Base-by-base conservation (phyloP, 2,329 filamentous ascomycete genomes). In the Pyrenophora teres region DNA sequence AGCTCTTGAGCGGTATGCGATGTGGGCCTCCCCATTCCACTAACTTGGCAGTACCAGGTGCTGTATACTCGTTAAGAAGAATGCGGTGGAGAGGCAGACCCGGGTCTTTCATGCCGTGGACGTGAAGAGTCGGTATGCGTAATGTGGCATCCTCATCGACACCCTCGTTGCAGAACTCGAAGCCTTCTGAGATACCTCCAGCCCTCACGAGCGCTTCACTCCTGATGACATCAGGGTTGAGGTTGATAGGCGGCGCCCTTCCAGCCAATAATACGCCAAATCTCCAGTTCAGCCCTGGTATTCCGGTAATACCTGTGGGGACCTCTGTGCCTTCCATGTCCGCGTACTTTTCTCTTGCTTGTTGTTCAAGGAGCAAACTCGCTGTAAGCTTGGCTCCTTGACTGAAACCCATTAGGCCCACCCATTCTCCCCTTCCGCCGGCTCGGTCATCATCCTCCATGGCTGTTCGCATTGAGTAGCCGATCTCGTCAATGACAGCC, bases 1-100 rank as follows among this genome's bases (percentile, higher is more conserved):
- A 74, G 18, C 74, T 77, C 76, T 88, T 89, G 52, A 92, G 80
- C 2, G 88, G 87, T 41, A 93, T 77, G 5, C 89, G 76, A 69
- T 93, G 89, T 1, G 79, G 80, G 0, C 87, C 89, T 50, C 89
- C 81, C 89, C 89, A 92, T 69, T 91, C 86, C 1, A 92, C 70
- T 39, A 91, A 55, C 33, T 73, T 78, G 5, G 81, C 75, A 2
- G 75, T 83, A 0, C 77, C 79, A 8, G 76, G 65, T 42, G 83
- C 77, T 65, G 85, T 89, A 68, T 87, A 91, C 44, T 81, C 72
- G 7, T 82, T 70, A 43, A 84, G 65, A 59, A 87, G 64, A 65
- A 79, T 75, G 47, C 80, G 73, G 66, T 89, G 87, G 38, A 83
- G 71, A 52, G 81, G 74, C 19, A 91, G 63, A 0, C 84, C 85